Conservation (phyloP, 768 basidiomycete genomes). For the Boletus sp. region DNA sequence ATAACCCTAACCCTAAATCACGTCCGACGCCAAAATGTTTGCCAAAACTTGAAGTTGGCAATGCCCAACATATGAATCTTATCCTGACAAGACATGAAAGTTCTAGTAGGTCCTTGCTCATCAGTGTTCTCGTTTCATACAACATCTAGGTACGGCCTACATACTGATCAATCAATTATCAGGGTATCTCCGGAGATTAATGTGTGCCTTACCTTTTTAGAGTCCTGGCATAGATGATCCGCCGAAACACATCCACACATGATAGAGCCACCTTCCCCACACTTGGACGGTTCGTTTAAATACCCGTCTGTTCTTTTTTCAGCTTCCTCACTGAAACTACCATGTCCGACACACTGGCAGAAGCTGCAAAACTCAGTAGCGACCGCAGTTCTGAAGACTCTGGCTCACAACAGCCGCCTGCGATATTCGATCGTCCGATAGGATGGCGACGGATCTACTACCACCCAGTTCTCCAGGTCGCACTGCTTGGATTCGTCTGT, state of each 20-base stretch:
- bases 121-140: too few species aligned
- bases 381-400: slow-evolving; percentile 19
- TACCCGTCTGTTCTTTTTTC: neutral
- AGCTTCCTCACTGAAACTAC: neutral
- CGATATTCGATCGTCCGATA: slow-evolving; percentile 44
- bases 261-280: neutral
- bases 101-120: too few species aligned
- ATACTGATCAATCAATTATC: too few species aligned
- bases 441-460: slow-evolving; percentile 56
- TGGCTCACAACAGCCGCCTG: slow-evolving; percentile 13
- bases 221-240: neutral
- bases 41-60: too few species aligned
- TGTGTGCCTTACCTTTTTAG: too few species aligned
- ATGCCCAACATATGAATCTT: too few species aligned
- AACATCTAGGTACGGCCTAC: too few species aligned
- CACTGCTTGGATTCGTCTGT: slow-evolving; percentile 60
- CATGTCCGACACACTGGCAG: slow-evolving; percentile 22
- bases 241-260: neutral
- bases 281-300: neutral
- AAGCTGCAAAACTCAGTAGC: slow-evolving; percentile 17
- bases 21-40: too few species aligned
- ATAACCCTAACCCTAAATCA: too few species aligned
- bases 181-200: too few species aligned
- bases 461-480: slow-evolving; percentile 42
- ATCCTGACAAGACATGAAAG: too few species aligned